Percentiles rank a stretch among this genome's conserved stretches.
phyloP scores from a whole-genome alignment of 352 stramenopile species.

The Hyaloperonospora arabidopsidis region DNA sequence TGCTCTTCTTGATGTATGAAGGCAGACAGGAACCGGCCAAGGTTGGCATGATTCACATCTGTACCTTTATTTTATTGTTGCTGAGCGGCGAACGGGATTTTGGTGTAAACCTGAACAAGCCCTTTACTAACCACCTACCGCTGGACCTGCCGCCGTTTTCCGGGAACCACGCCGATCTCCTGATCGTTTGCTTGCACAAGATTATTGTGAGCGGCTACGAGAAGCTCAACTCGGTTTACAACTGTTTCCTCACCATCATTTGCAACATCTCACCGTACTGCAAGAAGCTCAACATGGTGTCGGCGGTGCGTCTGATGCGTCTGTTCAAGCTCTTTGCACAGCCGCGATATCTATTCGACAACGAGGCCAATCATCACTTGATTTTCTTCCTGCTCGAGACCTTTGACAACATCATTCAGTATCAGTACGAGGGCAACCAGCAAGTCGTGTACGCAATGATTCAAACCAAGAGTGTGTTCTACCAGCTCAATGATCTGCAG shows the following conservation, averaged over 20 bases:
- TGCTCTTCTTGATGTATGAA: conserved; percentile 91
- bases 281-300: conserved; percentile 92
- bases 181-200: conserved; percentile 97
- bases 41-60: conserved; percentile 96
- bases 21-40: conserved; percentile 90
- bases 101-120: conserved; percentile 95
- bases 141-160: conserved; percentile 91
- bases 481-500: conserved; percentile 84
- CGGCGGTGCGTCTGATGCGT: conserved; percentile 93
- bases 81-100: conserved; percentile 95
- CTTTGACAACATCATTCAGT: conserved; percentile 99
- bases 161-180: conserved; percentile 93
- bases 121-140: conserved; percentile 91
- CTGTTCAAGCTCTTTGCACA: conserved; percentile 97
- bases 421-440: conserved; percentile 95
- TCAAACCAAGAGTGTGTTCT: conserved; percentile 93
- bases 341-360: conserved; percentile 89
- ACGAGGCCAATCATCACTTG: conserved; percentile 92
- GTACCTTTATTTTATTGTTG: conserved; percentile 96
- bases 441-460: conserved; percentile 98
- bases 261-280: conserved; percentile 98
- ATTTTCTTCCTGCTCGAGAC: conserved; percentile 95
- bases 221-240: conserved; percentile 95
- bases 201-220: conserved; percentile 96
- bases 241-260: conserved; percentile 98